These are phyloP conservation scores for Daldinia decipiens DNA, from an alignment of 495 filamentous ascomycete genomes.

Conservation along the genomic window DNA sequence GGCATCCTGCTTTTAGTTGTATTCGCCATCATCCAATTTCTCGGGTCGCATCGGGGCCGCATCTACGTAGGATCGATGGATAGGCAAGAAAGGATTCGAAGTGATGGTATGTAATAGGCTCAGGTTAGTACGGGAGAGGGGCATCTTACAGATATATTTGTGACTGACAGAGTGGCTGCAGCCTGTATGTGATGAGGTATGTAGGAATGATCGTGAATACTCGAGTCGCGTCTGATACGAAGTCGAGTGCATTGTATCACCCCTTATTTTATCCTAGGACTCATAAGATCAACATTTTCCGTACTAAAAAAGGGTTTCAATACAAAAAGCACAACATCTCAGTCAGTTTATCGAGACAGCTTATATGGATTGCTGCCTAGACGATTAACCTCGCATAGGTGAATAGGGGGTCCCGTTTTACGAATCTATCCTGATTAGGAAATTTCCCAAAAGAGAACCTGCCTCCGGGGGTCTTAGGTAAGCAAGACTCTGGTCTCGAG, in stretches of 20 bases:
- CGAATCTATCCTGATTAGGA: neutral
- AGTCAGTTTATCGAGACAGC: neutral
- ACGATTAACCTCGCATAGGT: neutral
- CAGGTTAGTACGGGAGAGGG: neutral
- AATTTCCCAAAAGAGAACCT: slow-evolving; percentile 3
- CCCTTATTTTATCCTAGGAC: neutral
- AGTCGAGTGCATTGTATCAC: neutral
- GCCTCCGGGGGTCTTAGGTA: neutral
- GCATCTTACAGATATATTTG: no score
- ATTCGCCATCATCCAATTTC: neutral
- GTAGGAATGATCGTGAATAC: neutral
- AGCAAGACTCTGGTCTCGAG: neutral
- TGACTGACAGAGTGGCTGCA: neutral
- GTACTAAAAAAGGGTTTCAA: no score
- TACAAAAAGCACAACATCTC: no score
- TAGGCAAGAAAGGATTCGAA: neutral
- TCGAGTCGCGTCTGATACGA: neutral
- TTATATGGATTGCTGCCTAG: neutral
- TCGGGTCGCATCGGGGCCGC: neutral
- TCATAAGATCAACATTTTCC: no score
- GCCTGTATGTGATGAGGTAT: no score
- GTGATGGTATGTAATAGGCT: neutral
- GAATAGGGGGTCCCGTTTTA: slow-evolving; percentile 4
- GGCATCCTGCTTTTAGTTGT: neutral
- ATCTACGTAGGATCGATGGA: neutral